These are phyloP conservation scores for Boletales sp. DNA, from an alignment of 768 basidiomycete genomes.

Conservation along the genomic window DNA sequence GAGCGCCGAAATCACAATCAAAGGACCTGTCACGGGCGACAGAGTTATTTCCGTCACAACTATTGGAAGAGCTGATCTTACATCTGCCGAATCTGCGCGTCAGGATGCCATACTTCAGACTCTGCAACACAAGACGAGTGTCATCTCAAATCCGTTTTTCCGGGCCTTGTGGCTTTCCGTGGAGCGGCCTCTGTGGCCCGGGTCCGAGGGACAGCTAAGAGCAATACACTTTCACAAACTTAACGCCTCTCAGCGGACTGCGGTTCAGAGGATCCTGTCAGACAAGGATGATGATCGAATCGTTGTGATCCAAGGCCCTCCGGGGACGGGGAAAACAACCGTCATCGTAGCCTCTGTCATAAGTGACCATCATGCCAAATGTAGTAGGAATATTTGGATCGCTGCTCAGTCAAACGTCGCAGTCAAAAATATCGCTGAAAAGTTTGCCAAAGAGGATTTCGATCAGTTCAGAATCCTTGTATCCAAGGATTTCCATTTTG, in stretches of 20 bases:
- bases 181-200: conserved; percentile 15
- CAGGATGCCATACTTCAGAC: conserved; percentile 18
- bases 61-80: conserved; percentile 51
- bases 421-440: conserved; percentile 53
- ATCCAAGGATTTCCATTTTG: conserved; percentile 43
- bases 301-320: conserved; percentile 34
- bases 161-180: conserved; percentile 26
- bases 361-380: conserved; percentile 15
- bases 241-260: conserved; percentile 26
- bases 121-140: conserved; percentile 13
- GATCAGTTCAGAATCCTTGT: conserved; percentile 39
- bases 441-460: conserved; percentile 33
- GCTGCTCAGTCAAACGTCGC: conserved; percentile 49
- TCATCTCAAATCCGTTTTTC: conserved; percentile 25
- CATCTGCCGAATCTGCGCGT: conserved; percentile 46
- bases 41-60: conserved; percentile 39
- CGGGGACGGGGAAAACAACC: conserved; percentile 44
- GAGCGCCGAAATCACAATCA: conserved; percentile 28
- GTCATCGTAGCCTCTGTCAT: conserved; percentile 38
- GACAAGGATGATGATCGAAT: conserved; percentile 16
- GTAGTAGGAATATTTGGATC: conserved; percentile 32
- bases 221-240: conserved; percentile 1
- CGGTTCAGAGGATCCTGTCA: conserved; percentile 32
- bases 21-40: conserved; percentile 13
- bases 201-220: neutral